These are phyloP conservation scores for Arxiozyma heterogenica DNA, from an alignment of 1,139 yeast species.

Conservation along the genomic window DNA sequence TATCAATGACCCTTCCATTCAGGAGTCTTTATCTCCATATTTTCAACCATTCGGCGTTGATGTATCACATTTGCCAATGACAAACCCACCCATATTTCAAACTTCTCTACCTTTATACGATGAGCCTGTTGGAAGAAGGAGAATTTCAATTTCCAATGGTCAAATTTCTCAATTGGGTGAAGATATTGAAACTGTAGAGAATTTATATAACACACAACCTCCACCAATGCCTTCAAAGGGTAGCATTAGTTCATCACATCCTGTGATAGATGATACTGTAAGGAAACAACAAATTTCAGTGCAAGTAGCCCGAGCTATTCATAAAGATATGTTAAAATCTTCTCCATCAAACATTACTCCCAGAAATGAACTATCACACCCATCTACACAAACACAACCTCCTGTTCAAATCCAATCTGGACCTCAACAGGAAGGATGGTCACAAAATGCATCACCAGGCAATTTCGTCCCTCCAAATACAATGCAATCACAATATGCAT, in stretches of 20 bases:
- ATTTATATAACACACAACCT: constrained; percentile 30
- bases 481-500: not conserved
- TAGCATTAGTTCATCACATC: not conserved
- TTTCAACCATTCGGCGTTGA: constrained; percentile 36
- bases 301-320: not conserved
- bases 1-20: constrained; percentile 31
- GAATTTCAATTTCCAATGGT: constrained; percentile 72
- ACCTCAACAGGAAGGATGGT: constrained; percentile 1
- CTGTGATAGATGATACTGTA: not conserved
- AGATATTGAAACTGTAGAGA: constrained; percentile 28
- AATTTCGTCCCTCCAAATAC: not conserved
- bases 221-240: constrained; percentile 28
- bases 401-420: not conserved
- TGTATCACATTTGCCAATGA: constrained; percentile 44
- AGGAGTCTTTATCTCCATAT: constrained; percentile 32
- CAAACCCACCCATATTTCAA: constrained; percentile 59
- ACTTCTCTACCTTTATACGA: constrained; percentile 36
- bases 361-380: not conserved
- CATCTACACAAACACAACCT: not conserved
- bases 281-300: not conserved
- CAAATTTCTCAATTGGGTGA: constrained; percentile 64
- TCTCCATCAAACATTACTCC: not conserved
- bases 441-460: not conserved
- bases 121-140: constrained; percentile 38
- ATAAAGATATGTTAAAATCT: too few relatives aligned